Conservation (phyloP, 1,284 basidiomycete genomes). For the Afroboletus lepidellus region DNA sequence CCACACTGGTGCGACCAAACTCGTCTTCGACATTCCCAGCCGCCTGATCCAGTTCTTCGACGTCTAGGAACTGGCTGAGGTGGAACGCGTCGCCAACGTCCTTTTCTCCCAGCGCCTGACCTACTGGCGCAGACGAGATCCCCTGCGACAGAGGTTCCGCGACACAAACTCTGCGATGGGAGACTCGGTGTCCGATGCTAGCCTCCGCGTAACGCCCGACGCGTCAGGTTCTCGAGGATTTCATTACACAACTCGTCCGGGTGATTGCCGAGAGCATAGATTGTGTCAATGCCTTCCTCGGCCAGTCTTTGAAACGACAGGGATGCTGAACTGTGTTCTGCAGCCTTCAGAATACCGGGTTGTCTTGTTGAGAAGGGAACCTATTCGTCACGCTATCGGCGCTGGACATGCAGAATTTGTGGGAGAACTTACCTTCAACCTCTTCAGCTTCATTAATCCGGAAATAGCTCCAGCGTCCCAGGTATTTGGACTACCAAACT, state of each 20-base stretch:
- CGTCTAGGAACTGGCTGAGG: conserved; percentile 85
- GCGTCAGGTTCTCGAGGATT: conserved; percentile 81
- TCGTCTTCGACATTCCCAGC: conserved; percentile 98
- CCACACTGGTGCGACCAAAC: conserved; percentile 84
- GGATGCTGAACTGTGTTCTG: conserved; percentile 77
- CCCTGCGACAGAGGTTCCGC: conserved; percentile 20
- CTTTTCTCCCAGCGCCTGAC: conserved; percentile 34
- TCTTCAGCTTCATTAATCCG: conserved; percentile 75
- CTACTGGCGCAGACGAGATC: conserved; percentile 8
- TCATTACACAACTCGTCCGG: conserved; percentile 85
- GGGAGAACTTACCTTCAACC: conserved; percentile 71
- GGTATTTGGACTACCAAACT: conserved; percentile 81
- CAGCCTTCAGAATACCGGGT: conserved; percentile 82
- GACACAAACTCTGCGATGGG: conserved; percentile 15
- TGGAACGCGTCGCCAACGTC: conserved; percentile 81
- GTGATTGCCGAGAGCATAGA: conserved; percentile 92
- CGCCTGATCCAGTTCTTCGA: conserved; percentile 93
- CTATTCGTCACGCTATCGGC: conserved; percentile 36
- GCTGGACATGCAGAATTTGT: neutral
- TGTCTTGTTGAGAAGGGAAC: conserved; percentile 86
- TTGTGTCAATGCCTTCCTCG: conserved; percentile 95
- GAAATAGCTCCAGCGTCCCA: conserved; percentile 64
- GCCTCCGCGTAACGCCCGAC: conserved; percentile 54
- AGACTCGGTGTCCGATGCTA: conserved; percentile 20
- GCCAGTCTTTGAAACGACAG: conserved; percentile 87